These are phyloP conservation scores for Lizonia empirigonia DNA, from an alignment of 2,329 filamentous ascomycete genomes.

Conservation along the genomic window DNA sequence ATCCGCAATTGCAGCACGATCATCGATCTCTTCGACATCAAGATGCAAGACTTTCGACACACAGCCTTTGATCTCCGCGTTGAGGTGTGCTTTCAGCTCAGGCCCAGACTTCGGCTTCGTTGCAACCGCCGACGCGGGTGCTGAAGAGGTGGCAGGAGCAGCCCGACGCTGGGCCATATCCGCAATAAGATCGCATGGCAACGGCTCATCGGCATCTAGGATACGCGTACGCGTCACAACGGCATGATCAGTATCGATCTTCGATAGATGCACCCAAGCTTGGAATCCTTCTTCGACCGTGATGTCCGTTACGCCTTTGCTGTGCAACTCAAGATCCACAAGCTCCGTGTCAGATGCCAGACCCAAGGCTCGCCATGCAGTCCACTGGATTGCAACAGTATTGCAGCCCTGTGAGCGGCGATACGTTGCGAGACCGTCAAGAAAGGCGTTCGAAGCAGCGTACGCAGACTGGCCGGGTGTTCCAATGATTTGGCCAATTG, in stretches of 20 bases:
- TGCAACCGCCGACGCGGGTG: not conserved
- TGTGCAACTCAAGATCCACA: conserved; percentile 50
- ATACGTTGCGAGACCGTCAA: conserved; percentile 35
- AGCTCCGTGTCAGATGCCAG: conserved; percentile 48
- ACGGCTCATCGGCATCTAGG: conserved; percentile 42
- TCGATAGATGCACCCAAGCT: conserved; percentile 50
- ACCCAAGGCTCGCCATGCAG: conserved; percentile 51
- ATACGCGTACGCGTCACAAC: conserved; percentile 45
- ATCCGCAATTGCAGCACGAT: conserved; percentile 43
- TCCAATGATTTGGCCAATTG: conserved; percentile 32
- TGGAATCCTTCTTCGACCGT: conserved; percentile 50
- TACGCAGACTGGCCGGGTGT: conserved; percentile 34
- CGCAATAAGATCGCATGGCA: conserved; percentile 21
- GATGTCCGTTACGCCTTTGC: conserved; percentile 53
- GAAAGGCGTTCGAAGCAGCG: conserved; percentile 38
- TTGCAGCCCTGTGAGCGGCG: conserved; percentile 48
- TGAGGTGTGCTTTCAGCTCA: conserved; percentile 41
- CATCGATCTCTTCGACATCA: conserved; percentile 44
- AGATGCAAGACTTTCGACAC: conserved; percentile 45
- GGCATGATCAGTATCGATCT: conserved; percentile 47
- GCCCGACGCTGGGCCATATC: conserved; percentile 24
- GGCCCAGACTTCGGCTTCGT: conserved; percentile 20
- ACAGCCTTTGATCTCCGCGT: conserved; percentile 40
- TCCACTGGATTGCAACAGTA: conserved; percentile 52
- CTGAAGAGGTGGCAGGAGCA: not conserved